These are phyloP conservation scores for Cyclocybe cylindracea DNA, from an alignment of 768 basidiomycete genomes.

Conservation along the genomic window DNA sequence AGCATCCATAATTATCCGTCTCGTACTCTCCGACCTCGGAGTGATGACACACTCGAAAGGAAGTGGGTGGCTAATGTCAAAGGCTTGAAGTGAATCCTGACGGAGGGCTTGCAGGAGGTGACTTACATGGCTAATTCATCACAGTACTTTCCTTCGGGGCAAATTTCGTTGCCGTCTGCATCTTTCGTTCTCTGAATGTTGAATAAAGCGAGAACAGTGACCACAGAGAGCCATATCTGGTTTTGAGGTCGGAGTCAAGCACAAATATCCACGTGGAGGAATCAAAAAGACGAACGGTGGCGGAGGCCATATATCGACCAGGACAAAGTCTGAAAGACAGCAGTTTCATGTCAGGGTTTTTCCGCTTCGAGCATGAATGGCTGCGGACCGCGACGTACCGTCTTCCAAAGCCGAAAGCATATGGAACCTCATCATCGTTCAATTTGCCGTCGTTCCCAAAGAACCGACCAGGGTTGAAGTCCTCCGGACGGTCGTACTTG, in stretches of 20 bases:
- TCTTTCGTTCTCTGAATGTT: not conserved
- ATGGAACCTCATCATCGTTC: constrained; percentile 20
- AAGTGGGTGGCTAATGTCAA: no score
- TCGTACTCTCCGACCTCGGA: no score
- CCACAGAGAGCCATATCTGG: constrained; percentile 1
- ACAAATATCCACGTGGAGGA: not conserved
- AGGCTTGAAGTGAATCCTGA: no score
- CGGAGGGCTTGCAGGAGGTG: no score
- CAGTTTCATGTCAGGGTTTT: not conserved
- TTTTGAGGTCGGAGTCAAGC: no score
- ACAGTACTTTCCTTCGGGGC: not conserved
- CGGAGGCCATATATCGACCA: constrained; percentile 22
- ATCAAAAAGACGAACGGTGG: constrained; percentile 7
- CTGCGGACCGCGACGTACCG: constrained; percentile 20
- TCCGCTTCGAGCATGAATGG: no score
- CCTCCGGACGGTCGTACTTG: constrained; percentile 49
- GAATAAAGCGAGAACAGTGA: not conserved
- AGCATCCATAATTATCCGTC: no score
- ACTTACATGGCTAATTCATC: no score
- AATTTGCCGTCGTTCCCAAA: constrained; percentile 30
- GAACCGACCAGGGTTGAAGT: constrained; percentile 60
- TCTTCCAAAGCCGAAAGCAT: constrained; percentile 34
- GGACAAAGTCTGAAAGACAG: constrained; percentile 18
- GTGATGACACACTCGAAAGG: no score
- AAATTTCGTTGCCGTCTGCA: not conserved